Percentiles rank a stretch among this genome's conserved stretches.
Evolutionary conservation across 805 yeast species (phyloP).

Genomic region (Candida berthetii): DNA sequence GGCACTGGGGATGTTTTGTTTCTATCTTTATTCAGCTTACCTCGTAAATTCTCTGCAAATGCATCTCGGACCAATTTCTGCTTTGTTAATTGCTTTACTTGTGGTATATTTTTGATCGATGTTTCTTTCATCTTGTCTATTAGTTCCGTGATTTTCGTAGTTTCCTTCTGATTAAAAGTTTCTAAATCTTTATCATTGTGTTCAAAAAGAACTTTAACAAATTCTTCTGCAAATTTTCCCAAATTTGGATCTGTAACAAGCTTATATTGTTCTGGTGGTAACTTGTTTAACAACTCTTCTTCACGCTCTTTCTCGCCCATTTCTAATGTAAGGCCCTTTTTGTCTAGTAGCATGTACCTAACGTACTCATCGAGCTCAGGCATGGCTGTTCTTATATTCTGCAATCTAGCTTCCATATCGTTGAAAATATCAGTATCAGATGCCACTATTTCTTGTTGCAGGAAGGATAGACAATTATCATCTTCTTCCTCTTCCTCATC

Average conservation of each 20-base stretch:
- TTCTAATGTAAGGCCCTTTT: neutral
- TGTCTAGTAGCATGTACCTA: neutral
- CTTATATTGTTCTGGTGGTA: neutral
- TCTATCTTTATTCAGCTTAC: slow-evolving; percentile 1
- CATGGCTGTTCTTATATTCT: neutral
- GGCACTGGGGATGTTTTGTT: neutral
- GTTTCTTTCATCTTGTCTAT: neutral
- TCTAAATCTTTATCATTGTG: neutral
- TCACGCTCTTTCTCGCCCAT: neutral
- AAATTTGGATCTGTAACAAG: neutral
- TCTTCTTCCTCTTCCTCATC: neutral
- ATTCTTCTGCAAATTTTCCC: neutral
- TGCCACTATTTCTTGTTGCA: neutral
- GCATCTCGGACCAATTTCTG: slow-evolving; percentile 2
- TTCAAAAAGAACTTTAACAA: neutral
- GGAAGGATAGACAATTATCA: neutral
- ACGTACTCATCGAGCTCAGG: neutral
- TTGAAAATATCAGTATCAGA: neutral
- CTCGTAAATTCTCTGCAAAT: slow-evolving; percentile 5
- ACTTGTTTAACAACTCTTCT: neutral
- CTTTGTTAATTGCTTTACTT: slow-evolving; percentile 8
- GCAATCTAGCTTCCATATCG: neutral
- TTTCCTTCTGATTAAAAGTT: slow-evolving; percentile 1
- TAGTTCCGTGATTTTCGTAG: neutral
- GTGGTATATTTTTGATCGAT: neutral